Conservation (phyloP, 164 flowering plant species). For the Nelumbo lutea region DNA sequence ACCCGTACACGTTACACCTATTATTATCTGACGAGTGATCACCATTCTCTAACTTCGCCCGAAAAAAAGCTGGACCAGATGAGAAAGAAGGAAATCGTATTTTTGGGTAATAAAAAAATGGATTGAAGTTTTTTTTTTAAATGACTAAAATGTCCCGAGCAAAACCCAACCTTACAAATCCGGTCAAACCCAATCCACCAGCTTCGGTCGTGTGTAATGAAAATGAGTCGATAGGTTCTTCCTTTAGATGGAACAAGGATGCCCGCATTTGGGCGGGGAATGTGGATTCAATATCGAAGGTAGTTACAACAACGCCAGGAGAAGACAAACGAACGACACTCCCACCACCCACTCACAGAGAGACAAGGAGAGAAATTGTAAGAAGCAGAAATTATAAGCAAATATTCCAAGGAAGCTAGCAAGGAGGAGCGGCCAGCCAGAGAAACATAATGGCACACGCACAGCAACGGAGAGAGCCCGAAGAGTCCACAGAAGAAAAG, state of each 20-base stretch:
- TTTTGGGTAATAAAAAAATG: too few relatives aligned
- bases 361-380: slow-evolving; percentile 6
- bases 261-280: slow-evolving; percentile 35
- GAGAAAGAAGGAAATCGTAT: too few relatives aligned
- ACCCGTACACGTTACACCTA: too few relatives aligned
- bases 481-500: slow-evolving; percentile 16
- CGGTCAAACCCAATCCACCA: slow-evolving; percentile 19
- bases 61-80: too few relatives aligned
- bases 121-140: neutral
- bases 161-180: slow-evolving; percentile 13
- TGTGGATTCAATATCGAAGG: slow-evolving; percentile 30
- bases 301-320: slow-evolving; percentile 30
- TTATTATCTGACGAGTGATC: too few relatives aligned
- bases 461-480: slow-evolving; percentile 21
- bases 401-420: neutral
- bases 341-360: neutral
- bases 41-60: too few relatives aligned
- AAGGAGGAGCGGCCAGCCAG: neutral
- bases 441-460: slow-evolving; percentile 29
- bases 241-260: slow-evolving; percentile 1
- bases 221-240: slow-evolving; percentile 2
- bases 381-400: neutral
- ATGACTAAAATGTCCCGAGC: neutral
- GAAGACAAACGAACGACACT: neutral
- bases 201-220: slow-evolving; percentile 14